phyloP scores from a whole-genome alignment of 352 stramenopile genomes.

The Achlya hypogyna region DNA sequence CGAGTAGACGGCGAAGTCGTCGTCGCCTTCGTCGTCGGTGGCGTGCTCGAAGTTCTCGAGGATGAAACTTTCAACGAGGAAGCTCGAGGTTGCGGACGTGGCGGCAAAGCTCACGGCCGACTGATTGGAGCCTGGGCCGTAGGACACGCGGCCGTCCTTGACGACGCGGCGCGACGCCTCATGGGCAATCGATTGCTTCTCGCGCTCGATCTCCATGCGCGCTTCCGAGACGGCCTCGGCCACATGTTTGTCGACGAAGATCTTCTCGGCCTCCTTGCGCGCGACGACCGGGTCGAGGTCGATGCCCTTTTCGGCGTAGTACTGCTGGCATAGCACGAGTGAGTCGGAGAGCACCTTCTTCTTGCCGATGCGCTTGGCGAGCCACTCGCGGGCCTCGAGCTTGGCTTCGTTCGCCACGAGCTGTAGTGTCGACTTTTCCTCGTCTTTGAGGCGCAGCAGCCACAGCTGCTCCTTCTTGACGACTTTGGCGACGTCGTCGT shows the following conservation, averaged over 20 bases:
- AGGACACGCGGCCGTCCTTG: neutral
- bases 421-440: conserved; percentile 55
- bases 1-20: neutral
- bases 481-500: neutral
- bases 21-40: neutral
- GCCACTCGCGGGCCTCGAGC: conserved; percentile 52
- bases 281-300: conserved; percentile 4
- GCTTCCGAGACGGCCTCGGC: conserved; percentile 50
- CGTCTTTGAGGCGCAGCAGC: conserved; percentile 24
- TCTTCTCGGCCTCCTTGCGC: conserved; percentile 11
- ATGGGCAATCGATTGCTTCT: conserved; percentile 55
- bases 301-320: conserved; percentile 3
- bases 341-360: conserved; percentile 64
- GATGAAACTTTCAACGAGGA: conserved; percentile 11
- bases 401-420: conserved; percentile 60
- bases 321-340: conserved; percentile 27
- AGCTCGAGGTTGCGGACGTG: neutral
- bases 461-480: conserved; percentile 8
- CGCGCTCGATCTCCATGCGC: conserved; percentile 50
- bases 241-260: conserved; percentile 71
- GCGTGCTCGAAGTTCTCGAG: neutral
- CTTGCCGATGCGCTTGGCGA: conserved; percentile 61
- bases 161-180: conserved; percentile 21
- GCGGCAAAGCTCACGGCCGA: neutral
- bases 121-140: neutral